Evolutionary conservation across 331 rosid species (phyloP).

Genomic region (Pyrus hybrid): DNA sequence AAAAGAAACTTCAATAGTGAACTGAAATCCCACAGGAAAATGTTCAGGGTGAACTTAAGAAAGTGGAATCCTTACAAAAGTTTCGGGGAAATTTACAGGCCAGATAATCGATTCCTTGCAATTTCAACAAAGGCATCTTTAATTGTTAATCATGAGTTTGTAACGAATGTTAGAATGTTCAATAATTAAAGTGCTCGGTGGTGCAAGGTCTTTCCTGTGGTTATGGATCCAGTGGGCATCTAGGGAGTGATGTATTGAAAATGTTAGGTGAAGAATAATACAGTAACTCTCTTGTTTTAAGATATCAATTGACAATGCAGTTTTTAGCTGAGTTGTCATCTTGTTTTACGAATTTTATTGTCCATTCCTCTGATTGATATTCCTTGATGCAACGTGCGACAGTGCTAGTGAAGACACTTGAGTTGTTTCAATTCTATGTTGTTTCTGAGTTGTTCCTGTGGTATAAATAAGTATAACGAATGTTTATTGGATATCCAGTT

Average conservation of each 20-base stretch:
- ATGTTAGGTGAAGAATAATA: neutral
- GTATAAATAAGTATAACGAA: neutral
- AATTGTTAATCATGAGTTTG: neutral
- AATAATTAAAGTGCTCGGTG: neutral
- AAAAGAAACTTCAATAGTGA: neutral
- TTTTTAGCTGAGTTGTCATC: neutral
- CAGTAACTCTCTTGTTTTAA: neutral
- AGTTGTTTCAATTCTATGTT: neutral
- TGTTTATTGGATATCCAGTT: neutral
- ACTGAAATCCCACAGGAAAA: neutral
- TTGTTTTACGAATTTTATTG: neutral
- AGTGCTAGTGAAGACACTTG: neutral
- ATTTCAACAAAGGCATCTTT: neutral
- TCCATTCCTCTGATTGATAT: neutral
- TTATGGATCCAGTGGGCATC: neutral
- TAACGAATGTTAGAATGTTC: neutral
- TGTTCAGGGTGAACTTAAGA: neutral
- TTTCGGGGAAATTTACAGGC: neutral
- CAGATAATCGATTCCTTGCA: neutral
- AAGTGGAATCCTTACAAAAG: no score
- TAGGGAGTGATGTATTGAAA: neutral
- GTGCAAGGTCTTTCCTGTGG: neutral
- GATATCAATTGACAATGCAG: neutral
- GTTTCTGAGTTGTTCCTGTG: neutral
- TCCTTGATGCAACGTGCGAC: neutral